Evolutionary conservation across 2,329 filamentous ascomycete genomes (phyloP).

Genomic region (Fusarium sp.): DNA sequence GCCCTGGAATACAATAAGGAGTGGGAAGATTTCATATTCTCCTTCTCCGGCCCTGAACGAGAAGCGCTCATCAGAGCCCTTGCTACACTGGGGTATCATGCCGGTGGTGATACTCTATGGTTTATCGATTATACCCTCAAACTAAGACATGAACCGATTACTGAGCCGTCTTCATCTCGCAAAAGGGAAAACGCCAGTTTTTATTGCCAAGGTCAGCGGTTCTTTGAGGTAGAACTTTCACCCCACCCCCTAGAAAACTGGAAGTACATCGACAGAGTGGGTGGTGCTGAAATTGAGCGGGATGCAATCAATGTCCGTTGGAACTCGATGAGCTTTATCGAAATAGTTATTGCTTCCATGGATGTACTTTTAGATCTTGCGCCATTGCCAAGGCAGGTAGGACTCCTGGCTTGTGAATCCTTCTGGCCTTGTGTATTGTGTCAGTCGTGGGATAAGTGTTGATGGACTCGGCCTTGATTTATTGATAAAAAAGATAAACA

Average conservation of each 20-base stretch:
- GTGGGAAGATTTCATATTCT: background rate
- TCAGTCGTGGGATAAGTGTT: background rate
- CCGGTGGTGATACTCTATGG: background rate
- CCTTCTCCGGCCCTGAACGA: accelerated
- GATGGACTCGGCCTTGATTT: background rate
- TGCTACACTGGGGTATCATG: background rate
- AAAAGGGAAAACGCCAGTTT: background rate
- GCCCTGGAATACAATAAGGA: background rate
- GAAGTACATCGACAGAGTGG: background rate
- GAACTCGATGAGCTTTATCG: background rate
- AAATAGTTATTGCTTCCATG: background rate
- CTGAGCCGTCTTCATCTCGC: background rate
- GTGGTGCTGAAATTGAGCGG: background rate
- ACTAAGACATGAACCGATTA: background rate
- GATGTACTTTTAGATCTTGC: background rate
- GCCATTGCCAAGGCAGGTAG: background rate
- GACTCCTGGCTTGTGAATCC: background rate
- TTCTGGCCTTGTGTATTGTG: background rate
- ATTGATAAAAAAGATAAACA: background rate
- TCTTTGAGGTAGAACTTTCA: background rate
- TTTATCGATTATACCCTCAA: background rate
- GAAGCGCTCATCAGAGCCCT: background rate
- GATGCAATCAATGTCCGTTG: background rate
- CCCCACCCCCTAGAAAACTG: background rate
- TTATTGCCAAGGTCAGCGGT: background rate